Conservation (phyloP, 2,329 filamentous ascomycete species). For the Fonsecaea pedrosoi region DNA sequence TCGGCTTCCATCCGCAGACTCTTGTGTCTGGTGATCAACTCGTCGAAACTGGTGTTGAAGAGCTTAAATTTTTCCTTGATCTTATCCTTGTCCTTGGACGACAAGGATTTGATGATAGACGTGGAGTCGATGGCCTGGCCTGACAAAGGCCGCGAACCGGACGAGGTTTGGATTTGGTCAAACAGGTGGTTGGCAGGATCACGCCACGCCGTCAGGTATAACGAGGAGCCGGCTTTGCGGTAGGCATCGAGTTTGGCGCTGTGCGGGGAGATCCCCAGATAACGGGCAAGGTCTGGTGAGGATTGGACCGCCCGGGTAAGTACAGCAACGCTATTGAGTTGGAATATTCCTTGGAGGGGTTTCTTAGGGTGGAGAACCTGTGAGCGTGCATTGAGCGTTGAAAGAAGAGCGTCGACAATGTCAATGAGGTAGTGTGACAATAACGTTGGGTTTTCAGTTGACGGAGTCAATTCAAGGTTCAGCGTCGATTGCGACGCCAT, state of each 20-base stretch:
- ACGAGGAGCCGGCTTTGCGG: conserved; percentile 82
- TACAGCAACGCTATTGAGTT: conserved; percentile 85
- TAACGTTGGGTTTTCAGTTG: conserved; percentile 72
- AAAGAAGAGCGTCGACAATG: conserved; percentile 81
- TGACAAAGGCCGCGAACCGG: conserved; percentile 62
- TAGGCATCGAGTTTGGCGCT: conserved; percentile 76
- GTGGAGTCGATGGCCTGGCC: conserved; percentile 73
- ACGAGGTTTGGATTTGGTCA: conserved; percentile 88
- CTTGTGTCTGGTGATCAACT: conserved; percentile 83
- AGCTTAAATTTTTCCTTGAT: conserved; percentile 95
- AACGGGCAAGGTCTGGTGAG: conserved; percentile 72
- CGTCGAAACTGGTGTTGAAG: conserved; percentile 91
- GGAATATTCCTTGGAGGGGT: conserved; percentile 81
- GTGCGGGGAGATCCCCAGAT: conserved; percentile 69
- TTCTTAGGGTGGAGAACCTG: conserved; percentile 76
- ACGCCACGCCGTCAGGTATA: conserved; percentile 87
- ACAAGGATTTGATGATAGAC: conserved; percentile 80
- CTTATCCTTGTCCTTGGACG: conserved; percentile 89
- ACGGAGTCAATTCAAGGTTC: conserved; percentile 54
- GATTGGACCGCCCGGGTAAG: conserved; percentile 83
- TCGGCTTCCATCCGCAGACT: conserved; percentile 87
- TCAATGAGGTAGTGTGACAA: conserved; percentile 90
- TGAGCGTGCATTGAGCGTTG: conserved; percentile 75
- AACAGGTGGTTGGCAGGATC: conserved; percentile 84
- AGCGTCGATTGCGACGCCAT: conserved; percentile 44